Conservation (phyloP, 306 rosid species). For the Cucurbita maxima region DNA sequence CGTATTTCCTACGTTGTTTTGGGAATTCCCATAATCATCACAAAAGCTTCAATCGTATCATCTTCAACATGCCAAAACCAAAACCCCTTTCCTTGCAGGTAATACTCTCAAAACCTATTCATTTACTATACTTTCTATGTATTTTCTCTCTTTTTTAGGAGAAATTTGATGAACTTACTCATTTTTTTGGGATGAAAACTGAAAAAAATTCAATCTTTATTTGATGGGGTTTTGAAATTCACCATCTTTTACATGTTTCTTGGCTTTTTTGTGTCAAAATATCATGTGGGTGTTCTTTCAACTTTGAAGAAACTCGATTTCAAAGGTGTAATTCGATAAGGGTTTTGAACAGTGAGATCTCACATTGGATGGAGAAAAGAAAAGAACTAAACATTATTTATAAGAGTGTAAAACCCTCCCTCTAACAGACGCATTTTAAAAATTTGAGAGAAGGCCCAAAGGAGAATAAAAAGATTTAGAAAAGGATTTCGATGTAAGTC, state of each 20-base stretch:
- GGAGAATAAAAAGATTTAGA: not conserved
- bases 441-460: no score
- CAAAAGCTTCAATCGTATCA: constrained; percentile 11
- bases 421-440: no score
- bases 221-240: not conserved
- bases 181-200: not conserved
- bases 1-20: constrained; percentile 27
- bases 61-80: constrained; percentile 60
- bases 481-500: not conserved
- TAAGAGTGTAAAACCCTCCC: no score
- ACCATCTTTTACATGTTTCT: not conserved
- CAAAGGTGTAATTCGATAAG: not conserved
- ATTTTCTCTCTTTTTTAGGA: not conserved
- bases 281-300: not conserved
- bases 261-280: not conserved
- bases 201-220: not conserved
- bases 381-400: no score
- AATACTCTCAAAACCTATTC: not conserved
- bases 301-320: not conserved
- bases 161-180: not conserved
- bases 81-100: constrained; percentile 84
- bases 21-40: constrained; percentile 7
- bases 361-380: no score
- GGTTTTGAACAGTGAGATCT: not conserved
- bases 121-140: not conserved